Evolutionary conservation across 2,329 filamentous ascomycete genomes (phyloP), one percentile per base, ranked within the genome.

Genomic region (Pezicula rhizophila): DNA sequence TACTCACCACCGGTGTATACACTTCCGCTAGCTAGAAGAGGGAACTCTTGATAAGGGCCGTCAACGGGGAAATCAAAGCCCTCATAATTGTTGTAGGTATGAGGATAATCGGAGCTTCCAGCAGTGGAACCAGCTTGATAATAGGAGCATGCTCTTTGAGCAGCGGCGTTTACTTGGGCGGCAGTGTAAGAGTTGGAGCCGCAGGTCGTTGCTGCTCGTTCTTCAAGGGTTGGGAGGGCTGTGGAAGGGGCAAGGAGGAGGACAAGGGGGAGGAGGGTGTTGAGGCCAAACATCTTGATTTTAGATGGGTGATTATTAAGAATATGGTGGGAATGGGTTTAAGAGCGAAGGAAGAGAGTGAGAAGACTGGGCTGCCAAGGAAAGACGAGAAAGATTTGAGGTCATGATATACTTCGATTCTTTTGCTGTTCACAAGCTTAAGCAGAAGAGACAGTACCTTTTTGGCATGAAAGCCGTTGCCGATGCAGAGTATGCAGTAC

Each of bases 11-110:
- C 81, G 49, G 62, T 72, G 61, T 82, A 74, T 56, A n/a, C 46
- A 17, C 72, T 31, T 10, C 28, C 73, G 25, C 65, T 70, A 12
- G 63, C 66, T 59, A 77, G 54, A 46, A 85, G 71, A 1, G 82
- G 82, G 63, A 83, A 85, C 64, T 85, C 82, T 52, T 82, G 75
- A 61, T 79, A 85, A 0, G 80, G 78, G 0, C 77, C 78, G 3
- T 62, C 54, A 5, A 82, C 74, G 2, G 70, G 55, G 62, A 85
- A 84, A 37, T 70, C 65, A 62, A 85, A 84, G 15, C 77, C 79
- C 60, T 85, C 80, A 57, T 76, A 76, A 69, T 84, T 77, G 64
- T 80, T 76, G 68, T 80, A 84, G 33, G 65, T 64, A 61, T 84
- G 79, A 0, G 80, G 80, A 62, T 84, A 60, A 37, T 47, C 49